Evolutionary conservation across 2,329 filamentous ascomycete species (phyloP), one percentile per base, ranked within the genome.

Genomic region (Sclerotiophoma versabilis): DNA sequence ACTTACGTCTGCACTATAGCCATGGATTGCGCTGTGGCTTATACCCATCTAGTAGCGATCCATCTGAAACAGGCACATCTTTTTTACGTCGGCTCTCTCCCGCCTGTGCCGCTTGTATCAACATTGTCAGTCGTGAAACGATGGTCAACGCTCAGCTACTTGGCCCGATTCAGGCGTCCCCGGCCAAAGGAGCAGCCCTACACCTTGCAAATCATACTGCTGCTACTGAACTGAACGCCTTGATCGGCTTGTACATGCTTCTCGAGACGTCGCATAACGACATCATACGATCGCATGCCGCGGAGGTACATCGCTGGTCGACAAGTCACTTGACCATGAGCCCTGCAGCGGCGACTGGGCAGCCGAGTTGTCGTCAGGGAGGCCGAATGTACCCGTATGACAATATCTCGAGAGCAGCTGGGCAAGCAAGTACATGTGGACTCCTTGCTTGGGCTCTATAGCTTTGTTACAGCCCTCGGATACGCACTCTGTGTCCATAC

Each of bases 111-210:
- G 51, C 25, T 34, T 45, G 38, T 49, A 45, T 33, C 44, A 45
- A 54, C 15, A 29, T n/a, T 23, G 38, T 49, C 33, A 33, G 14
- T 49, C 26, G 38, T 49, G 51, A 49, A 49, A 54, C 51, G 27
- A 19, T 20, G 22, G 38, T 12, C 38, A 44, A 34, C 22, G 45
- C 45, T 54, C 39, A n/a, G 36, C 33, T 54, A 22, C 11, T 33
- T 11, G 27, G 22, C 15, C 33, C 9, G 15, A 17, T 22, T 49
- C 33, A 54, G 37, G 45, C 44, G 15, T 37, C 39, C 33, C 27
- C 23, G 12, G n/a, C 48, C 20, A 51, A 30, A 37, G 33, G 22
- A 22, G 29, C 20, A 27, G 25, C 48, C 25, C n/a, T 30, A 10
- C 20, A 49, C 51, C 51, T 25, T 54, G 39, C 33, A 54, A 45